Evolutionary conservation across 2,329 filamentous ascomycete genomes (phyloP), one percentile per base, ranked within the genome.

Genomic region (Sphaerulina musiva): DNA sequence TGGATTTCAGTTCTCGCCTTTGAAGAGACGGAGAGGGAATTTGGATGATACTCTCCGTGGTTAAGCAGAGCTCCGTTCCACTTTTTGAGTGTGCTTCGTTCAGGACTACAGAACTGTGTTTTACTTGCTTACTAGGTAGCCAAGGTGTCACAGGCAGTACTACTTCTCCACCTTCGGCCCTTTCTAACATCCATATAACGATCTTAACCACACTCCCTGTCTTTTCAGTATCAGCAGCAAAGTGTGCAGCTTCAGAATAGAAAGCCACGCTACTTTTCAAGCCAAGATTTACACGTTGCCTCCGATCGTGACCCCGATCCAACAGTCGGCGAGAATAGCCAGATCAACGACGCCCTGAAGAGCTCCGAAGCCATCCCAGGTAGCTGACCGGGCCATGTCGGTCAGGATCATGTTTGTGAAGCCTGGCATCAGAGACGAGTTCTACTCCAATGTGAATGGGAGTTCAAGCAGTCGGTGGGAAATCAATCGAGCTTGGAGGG

Each of bases 1-100:
- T 57, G 69, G 68, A 10, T 71, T 70, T 45, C 59, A 64, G 51
- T 72, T 72, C 58, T 68, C 65, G 49, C 70, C 70, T 23, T 54
- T 71, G 54, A 72, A 72, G 61, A 59, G 62, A 58, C 56, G 55
- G 44, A 59, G 65, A 54, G 67, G 62, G 46, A 62, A 60, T 31
- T 56, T 69, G 29, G 67, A 69, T 58, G 68, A 69, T 54, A 68
- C 67, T 26, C 50, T 69, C 48, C 56, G 65, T 31, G 66, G 64
- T 31, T 61, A 6, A 51, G 58, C 10, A 11, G 34, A 38, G 12
- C 34, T 38, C 34, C 7, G 38, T 23, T 14, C 14, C 23, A 17
- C n/a, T 3, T 23, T 23, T 42, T 11, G 40, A 17, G 2, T 11
- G n/a, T 7, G 40, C 40, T 17, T 36, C 32, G 10, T 49, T 20